Evolutionary conservation across 805 yeast genomes (phyloP), one percentile per base, ranked within the genome.

Genomic region (Kurtzmaniella fragi): DNA sequence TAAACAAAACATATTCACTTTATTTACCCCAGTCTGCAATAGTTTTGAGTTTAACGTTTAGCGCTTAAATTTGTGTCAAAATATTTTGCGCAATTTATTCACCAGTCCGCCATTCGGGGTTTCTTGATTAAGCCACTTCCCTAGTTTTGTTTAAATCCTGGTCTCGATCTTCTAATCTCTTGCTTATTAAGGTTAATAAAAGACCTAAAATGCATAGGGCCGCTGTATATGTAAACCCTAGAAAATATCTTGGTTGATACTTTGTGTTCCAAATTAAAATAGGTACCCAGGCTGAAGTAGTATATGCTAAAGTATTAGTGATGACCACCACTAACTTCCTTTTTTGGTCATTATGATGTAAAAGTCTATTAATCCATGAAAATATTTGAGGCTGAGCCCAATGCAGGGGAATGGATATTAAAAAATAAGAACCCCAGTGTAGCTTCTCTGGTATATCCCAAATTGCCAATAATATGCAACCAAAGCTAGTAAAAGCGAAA

Each of bases 261-360:
- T 42, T 34, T 14, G 70, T 58, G 39, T 58, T 53, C 67, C 73
- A 70, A 1, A 67, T 64, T 16, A 69, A 50, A 32, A 67, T 58
- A 7, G 74, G 71, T 4, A 67, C 59, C 64, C 66, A 67, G 7
- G 70, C 63, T 30, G 57, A 56, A 2, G 67, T 64, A 12, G 67
- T 65, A 42, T 71, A 71, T 0, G 73, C 70, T 37, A 64, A 42
- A 12, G 62, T 62, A 45, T 71, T 70, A 20, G 73, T 70, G 5
- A 55, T 41, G 6, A 62, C 71, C 12, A 70, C 67, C 4, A 64
- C 59, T 27, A 67, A 56, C 37, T 56, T 59, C 31, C 72, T 44
- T 45, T 57, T 54, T 53, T 51, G 45, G 38, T 59, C 62, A 38
- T 59, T 57, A 11, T 28, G 15, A 11, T 39, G 36, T 10, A 53